phyloP scores from a whole-genome alignment of 768 basidiomycete genomes.

The Rossbeevera mucosa region DNA sequence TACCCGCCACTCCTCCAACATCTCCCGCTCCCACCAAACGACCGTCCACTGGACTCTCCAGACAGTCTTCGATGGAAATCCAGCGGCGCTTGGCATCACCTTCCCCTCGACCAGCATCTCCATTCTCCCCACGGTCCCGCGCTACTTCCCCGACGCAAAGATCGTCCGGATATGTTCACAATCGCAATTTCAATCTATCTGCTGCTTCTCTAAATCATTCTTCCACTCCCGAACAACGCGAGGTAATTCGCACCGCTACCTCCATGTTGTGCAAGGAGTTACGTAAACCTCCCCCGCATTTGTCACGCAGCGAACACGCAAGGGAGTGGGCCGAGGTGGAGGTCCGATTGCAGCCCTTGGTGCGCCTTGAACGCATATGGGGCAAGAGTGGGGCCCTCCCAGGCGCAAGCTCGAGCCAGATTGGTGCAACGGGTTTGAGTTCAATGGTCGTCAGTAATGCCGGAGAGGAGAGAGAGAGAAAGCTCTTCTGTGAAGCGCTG shows the following conservation, averaged over 20 bases:
- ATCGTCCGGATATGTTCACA: conserved; percentile 42
- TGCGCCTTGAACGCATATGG: conserved; percentile 74
- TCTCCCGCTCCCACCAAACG: conserved; percentile 30
- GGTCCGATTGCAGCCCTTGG: conserved; percentile 52
- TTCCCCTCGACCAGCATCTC: conserved; percentile 39
- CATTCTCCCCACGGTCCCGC: conserved; percentile 43
- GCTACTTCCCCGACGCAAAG: conserved; percentile 45
- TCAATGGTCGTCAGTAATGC: conserved; percentile 40
- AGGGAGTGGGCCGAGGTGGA: conserved; percentile 78
- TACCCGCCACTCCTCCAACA: conserved; percentile 36
- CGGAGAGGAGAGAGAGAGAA: conserved; percentile 74
- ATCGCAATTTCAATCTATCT: conserved; percentile 57
- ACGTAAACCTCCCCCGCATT: conserved; percentile 53
- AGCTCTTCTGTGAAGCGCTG: conserved; percentile 68
- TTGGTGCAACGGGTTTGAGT: conserved; percentile 26
- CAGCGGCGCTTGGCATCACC: conserved; percentile 26
- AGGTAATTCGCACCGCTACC: conserved; percentile 61
- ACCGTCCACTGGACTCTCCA: conserved; percentile 24
- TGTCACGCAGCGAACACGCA: conserved; percentile 46
- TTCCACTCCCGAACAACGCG: conserved; percentile 57
- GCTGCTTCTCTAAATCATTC: conserved; percentile 47
- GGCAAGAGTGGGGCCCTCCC: conserved; percentile 50
- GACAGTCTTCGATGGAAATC: conserved; percentile 20
- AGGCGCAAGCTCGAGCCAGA: conserved; percentile 42
- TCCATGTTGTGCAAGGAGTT: conserved; percentile 64